Conservation (phyloP, 306 rosid species). For the Amphicarpaea edgeworthii region DNA sequence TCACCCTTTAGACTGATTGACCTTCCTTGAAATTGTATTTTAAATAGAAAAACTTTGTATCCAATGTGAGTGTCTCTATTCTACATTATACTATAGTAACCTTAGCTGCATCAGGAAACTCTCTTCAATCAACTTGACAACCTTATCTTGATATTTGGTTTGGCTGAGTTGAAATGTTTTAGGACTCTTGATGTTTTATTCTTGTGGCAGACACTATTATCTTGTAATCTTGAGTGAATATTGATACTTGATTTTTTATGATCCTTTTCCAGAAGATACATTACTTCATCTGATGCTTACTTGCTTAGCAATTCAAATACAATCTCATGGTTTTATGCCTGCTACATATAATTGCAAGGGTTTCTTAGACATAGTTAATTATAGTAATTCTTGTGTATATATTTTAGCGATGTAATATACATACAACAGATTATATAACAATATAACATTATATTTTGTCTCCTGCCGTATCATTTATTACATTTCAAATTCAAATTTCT, state of each 20-base stretch:
- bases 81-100: too few relatives aligned
- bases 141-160: background rate
- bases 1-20: background rate
- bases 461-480: too few relatives aligned
- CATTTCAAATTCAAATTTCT: too few relatives aligned
- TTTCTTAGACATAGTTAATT: conserved; percentile 20
- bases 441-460: too few relatives aligned
- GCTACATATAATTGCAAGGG: background rate
- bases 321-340: background rate
- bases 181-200: background rate
- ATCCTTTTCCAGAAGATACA: background rate
- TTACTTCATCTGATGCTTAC: background rate
- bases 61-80: background rate
- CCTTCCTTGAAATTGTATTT: background rate
- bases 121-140: background rate
- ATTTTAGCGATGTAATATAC: too few relatives aligned
- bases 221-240: background rate
- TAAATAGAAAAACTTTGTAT: background rate
- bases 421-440: too few relatives aligned
- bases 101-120: background rate
- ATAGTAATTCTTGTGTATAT: background rate
- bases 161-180: background rate
- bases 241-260: background rate
- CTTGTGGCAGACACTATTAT: background rate
- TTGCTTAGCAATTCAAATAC: background rate